Evolutionary conservation across 164 flowering plant species (phyloP), one percentile per base, ranked within the genome.

Genomic region (Platanus orientalis): DNA sequence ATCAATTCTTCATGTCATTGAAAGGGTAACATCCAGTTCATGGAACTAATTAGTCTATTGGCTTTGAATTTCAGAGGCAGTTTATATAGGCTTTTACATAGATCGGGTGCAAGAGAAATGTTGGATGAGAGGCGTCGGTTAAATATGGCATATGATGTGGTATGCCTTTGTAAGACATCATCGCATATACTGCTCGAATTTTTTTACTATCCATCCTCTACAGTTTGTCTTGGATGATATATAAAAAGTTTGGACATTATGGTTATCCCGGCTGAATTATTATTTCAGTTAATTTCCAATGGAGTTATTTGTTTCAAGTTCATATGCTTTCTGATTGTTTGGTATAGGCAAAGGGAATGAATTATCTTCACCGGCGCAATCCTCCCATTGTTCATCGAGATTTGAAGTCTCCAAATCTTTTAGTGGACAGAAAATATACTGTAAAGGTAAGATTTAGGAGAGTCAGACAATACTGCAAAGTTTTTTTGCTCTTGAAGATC

Each of bases 301-400:
- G 29, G 4, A 14, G 13, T 29, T 48, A 19, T 27, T 10, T 25
- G 47, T 6, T 62, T 51, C 42, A n/a, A 29, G 24, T 29, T 44
- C n/a, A 61, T 21, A 42, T 51, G 19, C 48, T 25, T n/a, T 61
- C 12, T 23, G 24, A 26, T 44, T 71, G 39, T 53, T 48, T 39
- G 42, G 13, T 66, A n/a, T 81, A 95, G 99, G 99, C 97, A 26
- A 89, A 95, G 73, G 99, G 99, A 69, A 95, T 95, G 99, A 95
- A 95, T 79, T 95, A 95, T 84, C 96, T 95, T 58, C 99, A 95
- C 69, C 83, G 78, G 53, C 87, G 88, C 64, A 89, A 84, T 75
- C 99, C 99, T 68, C 99, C 99, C 23, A 84, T 95, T 78, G 97
- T 95, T 61, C 99, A 95, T 73, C 84, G 99, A 62, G 99, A 95